phyloP scores from a whole-genome alignment of 1,139 yeast genomes.

The Pichia sp. region DNA sequence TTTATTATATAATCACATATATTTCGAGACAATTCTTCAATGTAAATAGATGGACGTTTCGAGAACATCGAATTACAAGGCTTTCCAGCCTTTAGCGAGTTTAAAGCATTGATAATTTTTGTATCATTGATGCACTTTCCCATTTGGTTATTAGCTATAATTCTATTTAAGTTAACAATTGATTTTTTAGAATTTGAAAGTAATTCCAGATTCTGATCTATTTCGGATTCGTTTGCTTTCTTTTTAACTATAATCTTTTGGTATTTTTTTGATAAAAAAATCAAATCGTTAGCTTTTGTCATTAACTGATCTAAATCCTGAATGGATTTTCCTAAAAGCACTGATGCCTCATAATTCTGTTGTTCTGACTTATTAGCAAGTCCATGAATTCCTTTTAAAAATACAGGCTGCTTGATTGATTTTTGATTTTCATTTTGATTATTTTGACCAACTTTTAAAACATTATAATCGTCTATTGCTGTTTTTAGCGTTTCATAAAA shows the following conservation, averaged over 20 bases:
- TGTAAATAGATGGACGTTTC: slow-evolving; percentile 31
- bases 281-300: slow-evolving; percentile 71
- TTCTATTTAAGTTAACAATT: slow-evolving; percentile 23
- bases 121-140: slow-evolving; percentile 19
- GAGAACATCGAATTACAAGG: slow-evolving; percentile 7
- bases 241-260: slow-evolving; percentile 21
- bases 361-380: slow-evolving; percentile 56
- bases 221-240: neutral
- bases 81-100: slow-evolving; percentile 17
- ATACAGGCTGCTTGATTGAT: neutral
- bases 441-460: neutral
- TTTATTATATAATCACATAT: slow-evolving; percentile 47
- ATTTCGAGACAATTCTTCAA: slow-evolving; percentile 51
- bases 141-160: slow-evolving; percentile 26
- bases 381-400: slow-evolving; percentile 54
- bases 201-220: slow-evolving; percentile 36
- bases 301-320: slow-evolving; percentile 74
- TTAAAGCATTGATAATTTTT: slow-evolving; percentile 19
- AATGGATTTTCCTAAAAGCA: slow-evolving; percentile 60
- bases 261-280: slow-evolving; percentile 40
- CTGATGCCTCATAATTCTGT: slow-evolving; percentile 54
- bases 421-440: neutral
- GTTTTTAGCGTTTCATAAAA: slow-evolving; percentile 41
- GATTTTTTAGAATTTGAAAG: slow-evolving; percentile 34
- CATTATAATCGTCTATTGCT: slow-evolving; percentile 25